Evolutionary conservation across 306 rosid species (phyloP).

Genomic region (Cucurbita moschata): DNA sequence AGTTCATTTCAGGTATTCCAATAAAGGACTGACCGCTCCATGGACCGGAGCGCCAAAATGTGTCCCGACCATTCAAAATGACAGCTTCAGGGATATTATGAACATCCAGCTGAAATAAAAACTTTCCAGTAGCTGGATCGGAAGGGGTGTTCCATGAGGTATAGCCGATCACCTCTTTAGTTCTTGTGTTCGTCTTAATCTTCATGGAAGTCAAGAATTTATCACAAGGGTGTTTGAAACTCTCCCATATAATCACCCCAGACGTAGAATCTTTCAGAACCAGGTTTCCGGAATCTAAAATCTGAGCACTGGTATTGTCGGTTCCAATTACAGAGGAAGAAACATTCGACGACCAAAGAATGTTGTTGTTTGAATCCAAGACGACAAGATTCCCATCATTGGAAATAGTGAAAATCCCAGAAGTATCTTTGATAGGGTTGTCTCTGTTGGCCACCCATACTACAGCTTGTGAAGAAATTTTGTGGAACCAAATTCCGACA

Average conservation of each 20-base stretch:
- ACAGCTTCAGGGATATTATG: constrained; percentile 8
- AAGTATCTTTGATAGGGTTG: background rate
- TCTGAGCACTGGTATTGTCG: constrained; percentile 5
- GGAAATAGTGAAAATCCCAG: background rate
- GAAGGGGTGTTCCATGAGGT: constrained; percentile 23
- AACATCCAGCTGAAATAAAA: constrained; percentile 6
- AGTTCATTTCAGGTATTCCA: constrained; percentile 19
- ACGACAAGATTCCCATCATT: constrained; percentile 7
- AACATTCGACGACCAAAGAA: constrained; percentile 27
- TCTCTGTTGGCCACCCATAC: constrained; percentile 13
- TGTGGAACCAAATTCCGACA: constrained; percentile 3
- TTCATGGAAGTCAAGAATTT: constrained; percentile 8
- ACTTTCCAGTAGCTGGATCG: constrained; percentile 17
- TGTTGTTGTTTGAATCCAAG: background rate
- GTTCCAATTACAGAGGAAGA: background rate
- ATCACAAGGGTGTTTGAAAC: constrained; percentile 21
- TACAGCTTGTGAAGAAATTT: background rate
- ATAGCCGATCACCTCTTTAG: background rate
- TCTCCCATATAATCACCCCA: constrained; percentile 16
- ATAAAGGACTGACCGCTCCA: constrained; percentile 24
- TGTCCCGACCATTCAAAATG: constrained; percentile 21
- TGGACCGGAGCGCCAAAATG: constrained; percentile 10
- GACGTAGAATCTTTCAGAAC: constrained; percentile 12
- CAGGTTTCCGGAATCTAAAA: constrained; percentile 20
- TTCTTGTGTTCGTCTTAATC: background rate